Conservation (phyloP, 768 basidiomycete species). For the Cystobasidium ongulense region DNA sequence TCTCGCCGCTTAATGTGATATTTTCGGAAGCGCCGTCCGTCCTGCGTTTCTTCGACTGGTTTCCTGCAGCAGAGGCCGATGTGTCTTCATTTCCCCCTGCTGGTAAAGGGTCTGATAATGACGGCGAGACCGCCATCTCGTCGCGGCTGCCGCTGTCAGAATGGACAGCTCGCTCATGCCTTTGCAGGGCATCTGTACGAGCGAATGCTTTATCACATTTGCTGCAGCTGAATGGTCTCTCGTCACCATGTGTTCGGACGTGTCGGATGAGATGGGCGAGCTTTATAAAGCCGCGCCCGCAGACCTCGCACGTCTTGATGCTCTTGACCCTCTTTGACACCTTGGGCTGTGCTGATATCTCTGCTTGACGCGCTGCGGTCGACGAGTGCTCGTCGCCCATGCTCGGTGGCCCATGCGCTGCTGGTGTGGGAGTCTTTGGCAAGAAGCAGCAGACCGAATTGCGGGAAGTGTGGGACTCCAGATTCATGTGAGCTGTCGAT, state of each 20-base stretch:
- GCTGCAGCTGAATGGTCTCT: not conserved
- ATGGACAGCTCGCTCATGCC: conserved; percentile 7
- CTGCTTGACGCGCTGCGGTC: not conserved
- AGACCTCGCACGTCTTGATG: not conserved
- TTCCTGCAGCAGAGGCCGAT: not conserved
- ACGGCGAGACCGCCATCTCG: not conserved
- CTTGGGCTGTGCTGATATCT: not conserved
- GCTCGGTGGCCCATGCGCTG: too few species aligned
- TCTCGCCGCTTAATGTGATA: not conserved
- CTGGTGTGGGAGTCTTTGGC: too few species aligned
- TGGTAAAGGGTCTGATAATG: not conserved
- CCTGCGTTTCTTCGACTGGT: not conserved
- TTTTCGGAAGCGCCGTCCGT: not conserved
- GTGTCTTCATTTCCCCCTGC: not conserved
- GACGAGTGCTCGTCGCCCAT: not conserved
- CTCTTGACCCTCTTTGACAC: not conserved
- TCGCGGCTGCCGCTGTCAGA: not conserved
- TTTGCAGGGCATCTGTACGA: conserved; percentile 5
- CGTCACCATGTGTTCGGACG: conserved; percentile 2
- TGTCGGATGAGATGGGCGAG: conserved; percentile 4
- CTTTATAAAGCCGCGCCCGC: not conserved
- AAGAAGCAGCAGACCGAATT: too few species aligned
- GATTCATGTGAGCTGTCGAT: too few species aligned
- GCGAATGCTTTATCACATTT: conserved; percentile 13
- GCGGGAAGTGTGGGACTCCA: too few species aligned